Conservation (phyloP, 148 eudicot genomes). For the Chenopodium quinoa region DNA sequence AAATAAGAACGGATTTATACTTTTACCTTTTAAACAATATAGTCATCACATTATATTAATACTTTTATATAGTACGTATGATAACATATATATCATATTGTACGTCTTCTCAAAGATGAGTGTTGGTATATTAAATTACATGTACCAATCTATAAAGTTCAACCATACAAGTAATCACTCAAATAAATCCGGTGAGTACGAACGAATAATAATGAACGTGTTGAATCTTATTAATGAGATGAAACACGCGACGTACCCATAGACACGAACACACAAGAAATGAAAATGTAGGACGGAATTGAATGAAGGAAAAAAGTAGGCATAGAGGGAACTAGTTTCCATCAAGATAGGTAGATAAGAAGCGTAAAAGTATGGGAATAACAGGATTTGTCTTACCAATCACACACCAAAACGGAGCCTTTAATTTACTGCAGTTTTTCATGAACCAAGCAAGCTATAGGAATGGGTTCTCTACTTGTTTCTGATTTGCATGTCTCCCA, state of each 20-base stretch:
- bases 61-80: too few relatives aligned
- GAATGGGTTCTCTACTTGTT: conserved; percentile 29
- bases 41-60: too few relatives aligned
- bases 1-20: too few relatives aligned
- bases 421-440: conserved; percentile 22
- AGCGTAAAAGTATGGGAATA: conserved; percentile 27
- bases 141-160: too few relatives aligned
- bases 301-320: background rate
- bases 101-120: too few relatives aligned
- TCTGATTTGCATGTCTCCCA: conserved; percentile 18
- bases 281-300: background rate
- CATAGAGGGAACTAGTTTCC: background rate
- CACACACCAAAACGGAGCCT: conserved; percentile 20
- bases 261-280: background rate
- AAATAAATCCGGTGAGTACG: too few relatives aligned
- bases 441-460: background rate
- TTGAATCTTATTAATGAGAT: too few relatives aligned
- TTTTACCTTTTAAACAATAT: too few relatives aligned
- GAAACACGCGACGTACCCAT: background rate
- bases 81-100: too few relatives aligned
- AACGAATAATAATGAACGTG: too few relatives aligned
- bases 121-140: too few relatives aligned
- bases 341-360: conserved; percentile 23
- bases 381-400: conserved; percentile 15
- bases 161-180: too few relatives aligned